These are phyloP conservation scores for Globisporangium radiosum DNA, from an alignment of 352 stramenopile genomes.

Conservation along the genomic window DNA sequence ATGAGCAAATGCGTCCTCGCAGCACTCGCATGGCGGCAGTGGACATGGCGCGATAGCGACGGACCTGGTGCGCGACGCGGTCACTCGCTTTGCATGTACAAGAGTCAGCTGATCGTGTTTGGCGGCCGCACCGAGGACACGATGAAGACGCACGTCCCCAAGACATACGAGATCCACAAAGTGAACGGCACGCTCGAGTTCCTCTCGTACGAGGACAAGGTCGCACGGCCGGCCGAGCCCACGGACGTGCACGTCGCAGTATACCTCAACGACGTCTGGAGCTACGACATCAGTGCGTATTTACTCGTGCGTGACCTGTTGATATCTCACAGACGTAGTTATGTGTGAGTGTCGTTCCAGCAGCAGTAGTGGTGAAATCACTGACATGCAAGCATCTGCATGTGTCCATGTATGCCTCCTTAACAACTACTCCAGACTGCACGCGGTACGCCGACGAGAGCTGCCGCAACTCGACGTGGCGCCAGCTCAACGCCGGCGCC, in stretches of 20 bases:
- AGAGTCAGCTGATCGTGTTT: conserved; percentile 86
- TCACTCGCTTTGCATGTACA: conserved; percentile 86
- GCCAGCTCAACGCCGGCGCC: conserved; percentile 73
- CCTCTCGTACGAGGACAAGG: conserved; percentile 85
- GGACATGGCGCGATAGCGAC: conserved; percentile 53
- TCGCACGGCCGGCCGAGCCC: conserved; percentile 32
- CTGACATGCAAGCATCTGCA: not conserved
- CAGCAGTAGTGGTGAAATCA: too few species aligned
- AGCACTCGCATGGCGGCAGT: conserved; percentile 69
- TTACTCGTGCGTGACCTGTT: not conserved
- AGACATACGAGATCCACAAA: conserved; percentile 85
- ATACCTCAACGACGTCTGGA: conserved; percentile 96
- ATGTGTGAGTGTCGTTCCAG: too few species aligned
- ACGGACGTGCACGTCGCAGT: conserved; percentile 73
- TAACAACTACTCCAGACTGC: conserved; percentile 37
- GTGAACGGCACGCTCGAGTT: conserved; percentile 84
- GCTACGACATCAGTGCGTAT: conserved; percentile 87
- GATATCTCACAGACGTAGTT: too few species aligned
- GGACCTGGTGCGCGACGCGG: conserved; percentile 73
- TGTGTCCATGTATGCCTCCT: not conserved
- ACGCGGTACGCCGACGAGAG: conserved; percentile 81
- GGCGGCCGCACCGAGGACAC: conserved; percentile 90
- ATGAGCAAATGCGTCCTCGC: too few species aligned
- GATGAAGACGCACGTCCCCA: conserved; percentile 81
- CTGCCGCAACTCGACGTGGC: conserved; percentile 82